Percentiles rank a stretch among this genome's conserved stretches.
phyloP scores from a whole-genome alignment of 2,329 filamentous ascomycete species.

The Diplodia mutila region DNA sequence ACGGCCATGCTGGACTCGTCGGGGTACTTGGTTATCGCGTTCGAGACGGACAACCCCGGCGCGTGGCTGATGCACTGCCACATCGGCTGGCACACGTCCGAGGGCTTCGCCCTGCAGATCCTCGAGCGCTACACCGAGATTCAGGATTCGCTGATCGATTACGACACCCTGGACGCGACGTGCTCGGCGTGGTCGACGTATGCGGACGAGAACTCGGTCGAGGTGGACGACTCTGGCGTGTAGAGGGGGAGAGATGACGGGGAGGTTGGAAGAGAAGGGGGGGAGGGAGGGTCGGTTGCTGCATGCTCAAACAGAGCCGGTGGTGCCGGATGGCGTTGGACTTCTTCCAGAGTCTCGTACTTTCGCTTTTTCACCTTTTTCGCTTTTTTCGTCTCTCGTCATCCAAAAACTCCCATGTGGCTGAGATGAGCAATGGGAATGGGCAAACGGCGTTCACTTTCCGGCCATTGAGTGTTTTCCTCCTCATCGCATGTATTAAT shows the following conservation, averaged over 20 bases:
- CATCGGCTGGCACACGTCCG: conserved; percentile 35
- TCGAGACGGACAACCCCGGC: conserved; percentile 58
- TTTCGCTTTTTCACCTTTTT: not conserved
- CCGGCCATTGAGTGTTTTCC: not conserved
- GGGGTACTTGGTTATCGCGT: conserved; percentile 57
- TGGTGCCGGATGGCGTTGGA: not conserved
- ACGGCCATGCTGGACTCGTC: conserved; percentile 25
- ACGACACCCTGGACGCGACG: conserved; percentile 8
- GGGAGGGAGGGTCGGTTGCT: not conserved
- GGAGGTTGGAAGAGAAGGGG: not conserved
- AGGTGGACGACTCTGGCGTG: conserved; percentile 18
- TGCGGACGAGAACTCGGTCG: conserved; percentile 2
- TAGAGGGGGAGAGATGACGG: not conserved
- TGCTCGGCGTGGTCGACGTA: conserved; percentile 23
- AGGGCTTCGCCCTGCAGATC: conserved; percentile 57
- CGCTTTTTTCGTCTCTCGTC: not conserved
- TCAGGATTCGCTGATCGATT: conserved; percentile 16
- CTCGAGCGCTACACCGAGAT: conserved; percentile 48
- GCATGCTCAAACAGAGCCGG: not conserved
- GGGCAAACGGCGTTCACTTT: not conserved
- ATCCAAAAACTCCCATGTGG: not conserved
- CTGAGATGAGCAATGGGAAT: not conserved
- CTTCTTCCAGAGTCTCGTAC: not conserved
- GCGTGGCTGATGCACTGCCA: conserved; percentile 31
- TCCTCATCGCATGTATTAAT: not conserved